Conservation (phyloP, 345 rosid genomes). For the Melaleuca quinquenervia region DNA sequence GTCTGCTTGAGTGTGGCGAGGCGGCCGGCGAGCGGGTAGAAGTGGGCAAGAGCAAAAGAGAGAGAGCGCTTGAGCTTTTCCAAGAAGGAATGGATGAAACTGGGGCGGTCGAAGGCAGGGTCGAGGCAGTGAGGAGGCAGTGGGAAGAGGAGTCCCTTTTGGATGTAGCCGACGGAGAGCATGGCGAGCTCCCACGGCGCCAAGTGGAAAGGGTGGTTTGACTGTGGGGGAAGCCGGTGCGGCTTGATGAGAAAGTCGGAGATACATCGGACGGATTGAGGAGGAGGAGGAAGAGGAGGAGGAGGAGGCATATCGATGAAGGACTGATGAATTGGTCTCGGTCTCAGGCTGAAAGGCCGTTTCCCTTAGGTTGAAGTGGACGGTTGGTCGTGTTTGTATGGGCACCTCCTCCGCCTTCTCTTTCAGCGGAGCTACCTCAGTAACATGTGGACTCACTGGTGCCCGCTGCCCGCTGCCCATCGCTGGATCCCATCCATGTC, state of each 20-base stretch:
- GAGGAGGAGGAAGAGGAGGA: not conserved
- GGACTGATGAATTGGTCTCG: not conserved
- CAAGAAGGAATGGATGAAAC: constrained; percentile 23
- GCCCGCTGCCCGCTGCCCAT: too few species aligned
- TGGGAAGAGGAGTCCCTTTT: constrained; percentile 46
- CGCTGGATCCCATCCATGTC: too few species aligned
- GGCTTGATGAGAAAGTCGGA: constrained; percentile 57
- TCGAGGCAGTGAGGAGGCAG: constrained; percentile 22
- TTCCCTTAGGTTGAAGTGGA: too few species aligned
- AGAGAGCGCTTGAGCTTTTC: constrained; percentile 41
- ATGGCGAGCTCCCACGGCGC: constrained; percentile 62
- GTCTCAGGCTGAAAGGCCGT: not conserved
- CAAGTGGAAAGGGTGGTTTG: constrained; percentile 34
- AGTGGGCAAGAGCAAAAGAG: constrained; percentile 50
- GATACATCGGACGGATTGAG: constrained; percentile 10
- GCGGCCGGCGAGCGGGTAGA: constrained; percentile 72
- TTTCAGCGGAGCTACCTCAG: too few species aligned
- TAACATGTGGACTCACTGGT: too few species aligned
- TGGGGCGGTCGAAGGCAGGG: not conserved
- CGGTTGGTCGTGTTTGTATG: too few species aligned
- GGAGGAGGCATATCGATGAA: not conserved
- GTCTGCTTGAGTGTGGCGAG: constrained; percentile 14
- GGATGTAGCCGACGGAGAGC: constrained; percentile 56
- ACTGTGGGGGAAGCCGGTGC: constrained; percentile 14
- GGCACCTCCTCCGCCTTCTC: too few species aligned